phyloP scores from a whole-genome alignment of 441 rosid genomes.

The Brassica balearica region DNA sequence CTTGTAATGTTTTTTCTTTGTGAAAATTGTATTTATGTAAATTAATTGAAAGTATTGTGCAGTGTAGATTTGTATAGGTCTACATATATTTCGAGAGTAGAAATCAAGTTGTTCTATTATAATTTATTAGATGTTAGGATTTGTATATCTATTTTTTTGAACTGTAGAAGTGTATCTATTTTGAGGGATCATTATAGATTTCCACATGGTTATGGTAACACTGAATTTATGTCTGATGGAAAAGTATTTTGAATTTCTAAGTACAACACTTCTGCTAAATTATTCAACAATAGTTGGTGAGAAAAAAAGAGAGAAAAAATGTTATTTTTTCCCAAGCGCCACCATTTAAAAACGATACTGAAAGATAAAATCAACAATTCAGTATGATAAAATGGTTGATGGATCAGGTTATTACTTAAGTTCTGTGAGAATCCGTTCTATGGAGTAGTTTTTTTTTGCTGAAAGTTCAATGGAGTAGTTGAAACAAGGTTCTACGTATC shows the following conservation, averaged over 20 bases:
- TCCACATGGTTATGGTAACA: too few species aligned
- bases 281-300: constrained; percentile 9
- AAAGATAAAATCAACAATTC: background rate
- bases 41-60: background rate
- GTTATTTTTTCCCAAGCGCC: background rate
- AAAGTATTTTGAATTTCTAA: too few species aligned
- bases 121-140: constrained; percentile 2
- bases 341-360: background rate
- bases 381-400: background rate
- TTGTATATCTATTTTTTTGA: background rate
- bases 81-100: background rate
- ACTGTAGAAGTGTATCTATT: too few species aligned
- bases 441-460: background rate
- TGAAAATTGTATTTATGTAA: background rate
- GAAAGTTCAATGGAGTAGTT: too few species aligned
- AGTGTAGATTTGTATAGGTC: background rate
- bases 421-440: too few species aligned
- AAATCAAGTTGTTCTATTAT: constrained; percentile 19
- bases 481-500: too few species aligned
- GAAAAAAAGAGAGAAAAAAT: background rate
- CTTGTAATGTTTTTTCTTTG: background rate
- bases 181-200: too few species aligned
- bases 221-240: too few species aligned
- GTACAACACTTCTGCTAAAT: background rate
- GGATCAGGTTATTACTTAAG: too few species aligned